phyloP scores from a whole-genome alignment of 2,329 filamentous ascomycete genomes.

The Pleomassaria siparia region DNA sequence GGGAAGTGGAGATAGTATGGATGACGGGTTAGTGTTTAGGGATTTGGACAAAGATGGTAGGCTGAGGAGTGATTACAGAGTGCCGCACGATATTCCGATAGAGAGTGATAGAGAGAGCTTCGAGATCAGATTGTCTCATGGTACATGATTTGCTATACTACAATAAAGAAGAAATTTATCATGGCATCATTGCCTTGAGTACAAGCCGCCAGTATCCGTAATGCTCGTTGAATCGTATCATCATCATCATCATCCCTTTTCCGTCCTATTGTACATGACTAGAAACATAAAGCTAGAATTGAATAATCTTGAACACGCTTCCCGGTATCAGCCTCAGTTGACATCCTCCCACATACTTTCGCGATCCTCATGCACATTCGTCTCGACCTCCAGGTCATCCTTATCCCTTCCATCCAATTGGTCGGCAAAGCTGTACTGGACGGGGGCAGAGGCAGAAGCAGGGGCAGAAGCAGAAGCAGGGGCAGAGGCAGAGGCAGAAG shows the following conservation, averaged over 20 bases:
- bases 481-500: too few relatives aligned
- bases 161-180: neutral
- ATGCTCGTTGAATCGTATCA: neutral
- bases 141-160: neutral
- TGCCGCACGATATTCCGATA: slow-evolving; percentile 10
- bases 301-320: neutral
- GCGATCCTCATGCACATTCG: neutral
- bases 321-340: neutral
- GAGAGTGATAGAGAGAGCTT: slow-evolving; percentile 7
- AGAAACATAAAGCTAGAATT: neutral
- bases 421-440: neutral
- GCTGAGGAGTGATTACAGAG: slow-evolving; percentile 8
- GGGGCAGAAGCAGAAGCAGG: too few relatives aligned
- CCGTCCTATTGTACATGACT: neutral
- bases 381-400: neutral
- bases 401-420: neutral
- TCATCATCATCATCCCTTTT: too few relatives aligned
- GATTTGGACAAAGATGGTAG: slow-evolving; percentile 4
- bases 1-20: slow-evolving; percentile 13
- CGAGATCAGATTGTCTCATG: neutral
- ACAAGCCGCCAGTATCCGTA: neutral
- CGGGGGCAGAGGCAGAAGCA: too few relatives aligned
- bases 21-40: slow-evolving; percentile 15
- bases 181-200: neutral
- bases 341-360: slow-evolving; percentile 3